Percentiles rank a stretch among this genome's conserved stretches.
These are phyloP conservation scores for Leptodontidium sp. DNA, from an alignment of 2,329 filamentous ascomycete genomes.

Conservation along the genomic window DNA sequence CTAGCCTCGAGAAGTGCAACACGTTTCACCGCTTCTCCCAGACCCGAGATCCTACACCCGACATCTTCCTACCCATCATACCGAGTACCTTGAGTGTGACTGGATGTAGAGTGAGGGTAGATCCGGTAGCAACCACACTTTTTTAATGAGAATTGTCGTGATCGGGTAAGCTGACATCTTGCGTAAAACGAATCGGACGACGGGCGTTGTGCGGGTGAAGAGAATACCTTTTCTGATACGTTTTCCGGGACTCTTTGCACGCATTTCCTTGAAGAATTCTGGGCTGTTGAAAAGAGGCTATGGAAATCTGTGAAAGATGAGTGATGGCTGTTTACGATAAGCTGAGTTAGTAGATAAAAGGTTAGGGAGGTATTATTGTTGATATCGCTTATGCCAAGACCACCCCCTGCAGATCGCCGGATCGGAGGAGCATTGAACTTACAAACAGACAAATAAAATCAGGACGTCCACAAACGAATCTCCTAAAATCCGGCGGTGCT, in stretches of 20 bases:
- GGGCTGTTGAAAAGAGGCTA: not conserved
- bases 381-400: not conserved
- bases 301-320: not conserved
- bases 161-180: not conserved
- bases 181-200: not conserved
- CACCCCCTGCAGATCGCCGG: not conserved
- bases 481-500: not conserved
- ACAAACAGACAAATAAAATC: not conserved
- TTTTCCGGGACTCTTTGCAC: too few relatives aligned
- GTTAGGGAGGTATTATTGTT: not conserved
- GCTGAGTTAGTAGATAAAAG: not conserved
- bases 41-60: not conserved
- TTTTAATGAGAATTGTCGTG: too few relatives aligned
- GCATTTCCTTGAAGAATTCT: too few relatives aligned
- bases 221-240: too few relatives aligned
- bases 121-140: not conserved
- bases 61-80: not conserved
- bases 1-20: not conserved
- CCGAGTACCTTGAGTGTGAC: not conserved
- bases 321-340: not conserved
- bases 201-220: too few relatives aligned
- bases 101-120: not conserved
- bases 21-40: conserved; percentile 5
- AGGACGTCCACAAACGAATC: not conserved
- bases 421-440: not conserved